These are phyloP conservation scores for Podospora appendiculata DNA, from an alignment of 495 filamentous ascomycete genomes.

Conservation along the genomic window DNA sequence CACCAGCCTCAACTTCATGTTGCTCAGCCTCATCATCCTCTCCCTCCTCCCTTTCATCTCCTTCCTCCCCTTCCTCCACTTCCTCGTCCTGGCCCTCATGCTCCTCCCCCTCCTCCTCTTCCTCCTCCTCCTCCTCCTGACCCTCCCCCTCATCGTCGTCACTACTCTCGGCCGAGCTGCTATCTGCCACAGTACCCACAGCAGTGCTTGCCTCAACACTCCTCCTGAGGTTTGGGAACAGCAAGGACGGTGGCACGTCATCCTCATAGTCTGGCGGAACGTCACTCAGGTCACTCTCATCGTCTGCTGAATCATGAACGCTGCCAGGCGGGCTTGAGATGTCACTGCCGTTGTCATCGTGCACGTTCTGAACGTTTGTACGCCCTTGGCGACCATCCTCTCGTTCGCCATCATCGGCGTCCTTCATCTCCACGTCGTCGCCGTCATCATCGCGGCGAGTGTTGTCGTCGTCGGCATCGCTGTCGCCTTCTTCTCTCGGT, in stretches of 20 bases:
- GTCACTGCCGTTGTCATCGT: constrained; percentile 24
- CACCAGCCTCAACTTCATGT: not conserved
- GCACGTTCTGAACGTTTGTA: constrained; percentile 16
- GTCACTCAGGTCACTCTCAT: constrained; percentile 75
- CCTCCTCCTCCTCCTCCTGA: constrained; percentile 14
- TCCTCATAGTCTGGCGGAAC: constrained; percentile 47
- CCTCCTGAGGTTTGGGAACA: constrained; percentile 38
- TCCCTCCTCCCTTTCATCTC: constrained; percentile 7
- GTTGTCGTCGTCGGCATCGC: constrained; percentile 11
- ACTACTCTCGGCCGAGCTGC: constrained; percentile 10
- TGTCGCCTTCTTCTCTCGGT: constrained; percentile 19
- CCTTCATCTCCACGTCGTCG: constrained; percentile 10
- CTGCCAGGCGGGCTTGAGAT: constrained; percentile 43
- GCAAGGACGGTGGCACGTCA: constrained; percentile 32
- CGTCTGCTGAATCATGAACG: constrained; percentile 68
- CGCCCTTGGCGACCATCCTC: constrained; percentile 11
- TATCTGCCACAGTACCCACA: constrained; percentile 4
- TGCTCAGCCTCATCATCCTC: constrained; percentile 8
- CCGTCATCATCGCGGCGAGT: constrained; percentile 1
- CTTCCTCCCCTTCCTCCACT: constrained; percentile 17
- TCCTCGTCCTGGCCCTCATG: constrained; percentile 14
- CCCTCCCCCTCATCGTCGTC: constrained; percentile 19
- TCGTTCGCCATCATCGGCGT: constrained; percentile 14
- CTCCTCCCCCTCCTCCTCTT: constrained; percentile 13
- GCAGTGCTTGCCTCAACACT: constrained; percentile 20